phyloP scores from a whole-genome alignment of 176 grass and related monocot genomes.

The Raddia distichophylla region DNA sequence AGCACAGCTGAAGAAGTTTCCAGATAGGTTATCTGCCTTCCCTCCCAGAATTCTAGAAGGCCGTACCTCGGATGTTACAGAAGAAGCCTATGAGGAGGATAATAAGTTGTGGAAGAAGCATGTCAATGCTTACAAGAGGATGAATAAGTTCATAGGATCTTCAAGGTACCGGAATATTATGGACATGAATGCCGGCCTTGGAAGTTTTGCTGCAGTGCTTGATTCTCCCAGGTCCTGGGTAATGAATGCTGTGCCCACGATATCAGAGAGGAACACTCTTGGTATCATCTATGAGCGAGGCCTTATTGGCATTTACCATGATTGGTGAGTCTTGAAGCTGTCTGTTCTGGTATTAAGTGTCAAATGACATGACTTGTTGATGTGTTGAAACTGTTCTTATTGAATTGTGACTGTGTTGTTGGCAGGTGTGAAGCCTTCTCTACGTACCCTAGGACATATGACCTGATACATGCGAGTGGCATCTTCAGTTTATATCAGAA shows the following conservation, averaged over 20 bases:
- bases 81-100: constrained; percentile 61
- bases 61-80: constrained; percentile 52
- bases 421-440: constrained; percentile 86
- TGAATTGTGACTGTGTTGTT: constrained; percentile 18
- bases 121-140: constrained; percentile 75
- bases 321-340: constrained; percentile 59
- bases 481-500: constrained; percentile 81
- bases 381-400: constrained; percentile 32
- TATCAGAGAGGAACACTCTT: constrained; percentile 58
- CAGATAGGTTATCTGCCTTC: constrained; percentile 58
- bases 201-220: constrained; percentile 77
- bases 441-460: constrained; percentile 89
- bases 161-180: constrained; percentile 81
- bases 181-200: constrained; percentile 96
- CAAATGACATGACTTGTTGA: constrained; percentile 14
- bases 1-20: constrained; percentile 63
- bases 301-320: constrained; percentile 92
- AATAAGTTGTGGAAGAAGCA: constrained; percentile 76
- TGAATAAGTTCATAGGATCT: constrained; percentile 75
- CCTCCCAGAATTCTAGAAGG: constrained; percentile 72
- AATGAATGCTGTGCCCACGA: constrained; percentile 85
- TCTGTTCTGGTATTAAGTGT: neutral
- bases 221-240: constrained; percentile 68
- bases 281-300: constrained; percentile 87
- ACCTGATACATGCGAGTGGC: constrained; percentile 80